Evolutionary conservation across 495 filamentous ascomycete genomes (phyloP).

Genomic region (Friedmanniomyces endolithicus): DNA sequence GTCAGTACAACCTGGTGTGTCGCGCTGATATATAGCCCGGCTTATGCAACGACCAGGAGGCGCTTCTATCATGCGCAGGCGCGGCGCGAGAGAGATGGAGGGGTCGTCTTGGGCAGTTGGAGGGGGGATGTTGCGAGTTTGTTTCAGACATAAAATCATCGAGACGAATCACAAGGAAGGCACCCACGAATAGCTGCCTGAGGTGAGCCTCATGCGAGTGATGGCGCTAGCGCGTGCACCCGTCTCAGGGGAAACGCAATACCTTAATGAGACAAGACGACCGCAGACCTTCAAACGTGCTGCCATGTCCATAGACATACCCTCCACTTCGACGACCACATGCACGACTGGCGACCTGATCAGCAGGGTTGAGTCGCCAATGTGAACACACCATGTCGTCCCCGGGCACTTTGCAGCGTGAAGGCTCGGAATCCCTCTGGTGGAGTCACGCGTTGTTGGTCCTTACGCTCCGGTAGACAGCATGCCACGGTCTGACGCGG

Average conservation of each 20-base stretch:
- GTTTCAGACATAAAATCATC: background rate
- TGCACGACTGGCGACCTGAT: too few relatives aligned
- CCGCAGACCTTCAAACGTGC: too few relatives aligned
- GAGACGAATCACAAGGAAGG: background rate
- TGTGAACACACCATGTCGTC: too few relatives aligned
- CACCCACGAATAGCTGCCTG: background rate
- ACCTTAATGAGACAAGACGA: background rate
- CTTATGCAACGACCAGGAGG: background rate
- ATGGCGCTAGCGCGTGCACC: background rate
- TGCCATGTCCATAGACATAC: too few relatives aligned
- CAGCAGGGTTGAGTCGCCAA: too few relatives aligned
- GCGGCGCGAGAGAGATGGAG: background rate
- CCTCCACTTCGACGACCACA: too few relatives aligned
- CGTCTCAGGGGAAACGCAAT: background rate
- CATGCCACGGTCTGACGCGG: too few relatives aligned
- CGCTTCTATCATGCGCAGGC: background rate
- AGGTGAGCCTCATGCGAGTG: background rate
- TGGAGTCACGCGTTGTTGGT: too few relatives aligned
- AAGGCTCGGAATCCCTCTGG: too few relatives aligned
- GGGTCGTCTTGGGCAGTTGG: background rate
- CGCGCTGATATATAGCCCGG: background rate
- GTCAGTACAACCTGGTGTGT: too few relatives aligned
- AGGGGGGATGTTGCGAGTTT: background rate
- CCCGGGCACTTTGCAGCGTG: too few relatives aligned
- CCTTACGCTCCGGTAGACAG: too few relatives aligned